Evolutionary conservation across 805 yeast species (phyloP).

Genomic region (Nadsonia fulvescens): DNA sequence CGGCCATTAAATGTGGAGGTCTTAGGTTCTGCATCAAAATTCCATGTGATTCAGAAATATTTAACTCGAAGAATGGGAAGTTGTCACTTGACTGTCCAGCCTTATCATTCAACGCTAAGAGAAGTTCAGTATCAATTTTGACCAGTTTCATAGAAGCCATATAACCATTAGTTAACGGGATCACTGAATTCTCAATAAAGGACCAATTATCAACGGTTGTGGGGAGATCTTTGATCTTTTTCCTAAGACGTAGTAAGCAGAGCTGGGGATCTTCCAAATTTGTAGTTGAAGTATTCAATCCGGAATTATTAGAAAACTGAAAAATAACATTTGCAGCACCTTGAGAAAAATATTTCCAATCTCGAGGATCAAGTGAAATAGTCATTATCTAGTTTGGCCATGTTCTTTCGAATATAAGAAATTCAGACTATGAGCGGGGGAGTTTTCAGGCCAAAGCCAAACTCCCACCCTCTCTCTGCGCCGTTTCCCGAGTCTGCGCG

Average conservation of each 20-base stretch:
- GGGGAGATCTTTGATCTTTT: conserved; percentile 2
- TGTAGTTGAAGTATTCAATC: not conserved
- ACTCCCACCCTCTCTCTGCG: not conserved
- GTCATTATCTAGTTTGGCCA: not conserved
- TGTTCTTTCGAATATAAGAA: not conserved
- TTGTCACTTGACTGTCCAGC: conserved; percentile 1
- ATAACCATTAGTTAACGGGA: conserved; percentile 1
- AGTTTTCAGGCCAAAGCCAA: not conserved
- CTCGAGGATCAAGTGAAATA: too few species aligned
- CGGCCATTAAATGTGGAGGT: not conserved
- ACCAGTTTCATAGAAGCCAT: conserved; percentile 1
- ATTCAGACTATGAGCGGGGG: not conserved
- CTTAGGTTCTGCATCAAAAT: conserved; percentile 5
- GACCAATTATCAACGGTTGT: conserved; percentile 4
- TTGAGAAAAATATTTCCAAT: not conserved
- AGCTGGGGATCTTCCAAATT: not conserved
- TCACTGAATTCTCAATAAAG: conserved; percentile 1
- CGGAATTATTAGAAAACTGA: not conserved
- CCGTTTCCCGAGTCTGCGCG: not conserved
- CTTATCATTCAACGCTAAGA: not conserved
- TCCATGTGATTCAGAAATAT: conserved; percentile 2
- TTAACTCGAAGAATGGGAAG: conserved; percentile 2
- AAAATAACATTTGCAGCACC: not conserved
- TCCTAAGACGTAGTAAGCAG: conserved; percentile 1
- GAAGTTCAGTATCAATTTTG: conserved; percentile 1